These are phyloP conservation scores for Viola odorata DNA, from an alignment of 345 rosid genomes.

Conservation along the genomic window DNA sequence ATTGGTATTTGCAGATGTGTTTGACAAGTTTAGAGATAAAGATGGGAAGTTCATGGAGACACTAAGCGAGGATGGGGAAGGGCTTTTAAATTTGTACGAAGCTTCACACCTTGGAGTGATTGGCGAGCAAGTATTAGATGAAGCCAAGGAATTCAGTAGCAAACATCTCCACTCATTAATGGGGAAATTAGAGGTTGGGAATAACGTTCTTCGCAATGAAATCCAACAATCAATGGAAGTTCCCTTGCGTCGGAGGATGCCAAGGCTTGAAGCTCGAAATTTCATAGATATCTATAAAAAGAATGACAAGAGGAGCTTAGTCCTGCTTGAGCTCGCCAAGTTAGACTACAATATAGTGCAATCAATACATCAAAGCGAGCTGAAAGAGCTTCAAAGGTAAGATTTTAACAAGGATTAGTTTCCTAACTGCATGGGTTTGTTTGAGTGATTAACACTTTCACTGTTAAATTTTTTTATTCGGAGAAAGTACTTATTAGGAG, in stretches of 20 bases:
- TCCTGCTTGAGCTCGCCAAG: constrained; percentile 17
- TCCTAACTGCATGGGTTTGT: too few relatives aligned
- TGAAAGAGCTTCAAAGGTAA: constrained; percentile 10
- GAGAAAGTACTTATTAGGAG: too few relatives aligned
- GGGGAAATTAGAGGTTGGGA: background rate
- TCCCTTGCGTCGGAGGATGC: constrained; percentile 17
- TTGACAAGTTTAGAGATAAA: background rate
- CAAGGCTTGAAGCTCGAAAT: constrained; percentile 11
- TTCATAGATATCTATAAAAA: constrained; percentile 11
- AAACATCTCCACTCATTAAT: constrained; percentile 3
- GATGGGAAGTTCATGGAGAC: constrained; percentile 1
- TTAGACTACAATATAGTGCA: constrained; percentile 18
- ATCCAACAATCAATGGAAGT: constrained; percentile 11
- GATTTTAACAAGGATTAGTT: background rate
- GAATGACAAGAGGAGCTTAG: background rate
- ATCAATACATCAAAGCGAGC: constrained; percentile 11
- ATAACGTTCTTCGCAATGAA: background rate
- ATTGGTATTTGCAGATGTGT: constrained; percentile 6
- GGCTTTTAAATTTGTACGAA: constrained; percentile 19
- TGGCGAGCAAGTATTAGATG: constrained; percentile 13
- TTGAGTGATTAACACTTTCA: too few relatives aligned
- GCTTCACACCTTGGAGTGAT: constrained; percentile 19
- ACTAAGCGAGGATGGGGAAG: background rate
- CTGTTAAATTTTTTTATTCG: too few relatives aligned
- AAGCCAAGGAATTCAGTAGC: constrained; percentile 10